Evolutionary conservation across 164 flowering plant species (phyloP).

Genomic region (Nymphaea thermarum): DNA sequence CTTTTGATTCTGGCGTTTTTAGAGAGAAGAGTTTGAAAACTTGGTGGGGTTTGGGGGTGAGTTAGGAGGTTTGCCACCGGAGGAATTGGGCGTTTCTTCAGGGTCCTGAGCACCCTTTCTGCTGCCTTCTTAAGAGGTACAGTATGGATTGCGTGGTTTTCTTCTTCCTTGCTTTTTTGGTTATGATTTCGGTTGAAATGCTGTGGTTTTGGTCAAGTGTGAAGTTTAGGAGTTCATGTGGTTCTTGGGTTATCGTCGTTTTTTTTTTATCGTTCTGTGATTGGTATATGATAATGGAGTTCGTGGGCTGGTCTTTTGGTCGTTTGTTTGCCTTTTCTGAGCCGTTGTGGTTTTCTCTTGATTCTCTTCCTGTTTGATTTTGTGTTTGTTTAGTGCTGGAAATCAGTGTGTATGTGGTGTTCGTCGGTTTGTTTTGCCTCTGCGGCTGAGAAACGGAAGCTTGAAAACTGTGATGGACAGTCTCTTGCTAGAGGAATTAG

Average conservation of each 20-base stretch:
- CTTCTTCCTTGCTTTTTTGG: not conserved
- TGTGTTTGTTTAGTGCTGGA: not conserved
- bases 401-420: not conserved
- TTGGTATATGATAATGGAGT: no score
- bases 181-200: not conserved
- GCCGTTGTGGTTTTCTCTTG: not conserved
- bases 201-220: not conserved
- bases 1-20: no score
- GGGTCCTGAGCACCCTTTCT: not conserved
- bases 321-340: not conserved
- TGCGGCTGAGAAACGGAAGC: not conserved
- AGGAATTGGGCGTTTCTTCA: not conserved
- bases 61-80: not conserved
- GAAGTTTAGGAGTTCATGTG: no score
- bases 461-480: not conserved
- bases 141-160: not conserved
- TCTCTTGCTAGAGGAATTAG: not conserved
- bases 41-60: not conserved
- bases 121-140: not conserved
- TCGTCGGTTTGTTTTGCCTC: not conserved
- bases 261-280: no score
- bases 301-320: not conserved
- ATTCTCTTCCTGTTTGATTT: not conserved
- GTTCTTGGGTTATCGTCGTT: no score
- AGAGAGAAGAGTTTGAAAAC: no score